A percentile compares a stretch with the other conserved stretches of the same genome.
phyloP scores from a whole-genome alignment of 2,329 filamentous ascomycete genomes.

The Aspergillus jensenii region DNA sequence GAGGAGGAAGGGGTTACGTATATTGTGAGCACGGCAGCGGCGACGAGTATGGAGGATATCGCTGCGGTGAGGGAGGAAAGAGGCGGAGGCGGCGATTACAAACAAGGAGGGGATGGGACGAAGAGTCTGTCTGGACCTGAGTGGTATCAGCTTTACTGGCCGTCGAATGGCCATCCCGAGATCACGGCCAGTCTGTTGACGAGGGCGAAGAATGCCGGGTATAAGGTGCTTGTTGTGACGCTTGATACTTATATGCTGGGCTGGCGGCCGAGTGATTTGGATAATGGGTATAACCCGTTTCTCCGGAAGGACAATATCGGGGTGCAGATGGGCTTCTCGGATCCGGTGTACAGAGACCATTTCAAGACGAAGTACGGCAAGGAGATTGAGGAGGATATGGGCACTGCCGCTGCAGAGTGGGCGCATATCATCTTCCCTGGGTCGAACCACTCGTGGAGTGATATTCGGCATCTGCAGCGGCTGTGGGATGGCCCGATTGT shows the following conservation, averaged over 20 bases:
- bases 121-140: slow-evolving; percentile 43
- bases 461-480: slow-evolving; percentile 55
- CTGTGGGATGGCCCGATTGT: slow-evolving; percentile 43
- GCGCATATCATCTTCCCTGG: slow-evolving; percentile 54
- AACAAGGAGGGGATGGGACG: not conserved
- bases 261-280: slow-evolving; percentile 68
- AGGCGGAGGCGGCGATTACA: no score
- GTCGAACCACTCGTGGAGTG: slow-evolving; percentile 57
- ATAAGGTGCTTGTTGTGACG: slow-evolving; percentile 66
- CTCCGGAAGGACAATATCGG: slow-evolving; percentile 42
- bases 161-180: slow-evolving; percentile 55
- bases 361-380: slow-evolving; percentile 46
- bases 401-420: slow-evolving; percentile 52
- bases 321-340: slow-evolving; percentile 61
- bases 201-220: slow-evolving; percentile 61
- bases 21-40: slow-evolving; percentile 64
- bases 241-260: slow-evolving; percentile 68
- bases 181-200: slow-evolving; percentile 63
- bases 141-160: slow-evolving; percentile 78
- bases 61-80: slow-evolving; percentile 53
- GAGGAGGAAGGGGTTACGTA: slow-evolving; percentile 61
- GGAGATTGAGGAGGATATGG: slow-evolving; percentile 45
- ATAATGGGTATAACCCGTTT: slow-evolving; percentile 52
- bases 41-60: slow-evolving; percentile 64
- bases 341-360: slow-evolving; percentile 62